Evolutionary conservation across 2,329 filamentous ascomycete species (phyloP).

Genomic region (Lithohypha guttulata): DNA sequence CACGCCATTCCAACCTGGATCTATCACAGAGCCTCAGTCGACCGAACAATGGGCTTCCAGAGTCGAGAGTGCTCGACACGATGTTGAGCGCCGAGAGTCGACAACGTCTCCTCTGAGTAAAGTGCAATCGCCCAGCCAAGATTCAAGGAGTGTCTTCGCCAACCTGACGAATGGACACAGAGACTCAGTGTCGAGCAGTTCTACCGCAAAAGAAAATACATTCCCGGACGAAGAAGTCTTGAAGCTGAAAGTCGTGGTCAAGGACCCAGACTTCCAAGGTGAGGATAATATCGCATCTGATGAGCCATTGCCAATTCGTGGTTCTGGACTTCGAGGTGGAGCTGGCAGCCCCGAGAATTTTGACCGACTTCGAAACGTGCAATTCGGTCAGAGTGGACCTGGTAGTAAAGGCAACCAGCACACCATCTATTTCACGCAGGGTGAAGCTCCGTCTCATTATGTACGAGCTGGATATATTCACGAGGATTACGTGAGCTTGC

Average conservation of each 20-base stretch:
- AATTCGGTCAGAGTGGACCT: conserved; percentile 13
- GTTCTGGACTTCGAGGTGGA: conserved; percentile 17
- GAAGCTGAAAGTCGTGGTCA: conserved; percentile 21
- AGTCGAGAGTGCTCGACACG: neutral
- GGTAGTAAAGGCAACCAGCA: conserved; percentile 12
- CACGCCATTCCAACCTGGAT: neutral
- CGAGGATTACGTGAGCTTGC: conserved; percentile 7
- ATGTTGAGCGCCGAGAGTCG: conserved; percentile 5
- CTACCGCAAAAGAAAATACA: conserved; percentile 15
- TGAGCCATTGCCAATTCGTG: conserved; percentile 1
- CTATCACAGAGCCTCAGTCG: conserved; percentile 2
- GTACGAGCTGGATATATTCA: conserved; percentile 5
- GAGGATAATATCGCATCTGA: conserved; percentile 8
- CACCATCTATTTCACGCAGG: conserved; percentile 19
- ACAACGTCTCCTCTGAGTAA: conserved; percentile 5
- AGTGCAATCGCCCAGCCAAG: conserved; percentile 8
- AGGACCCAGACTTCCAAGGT: conserved; percentile 11
- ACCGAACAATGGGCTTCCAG: conserved; percentile 6
- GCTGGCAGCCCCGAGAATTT: conserved; percentile 19
- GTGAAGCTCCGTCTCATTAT: conserved; percentile 9
- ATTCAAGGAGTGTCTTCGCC: neutral
- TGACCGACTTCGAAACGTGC: conserved; percentile 12
- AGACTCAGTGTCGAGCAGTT: conserved; percentile 8
- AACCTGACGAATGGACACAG: conserved; percentile 8
- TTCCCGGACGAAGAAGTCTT: conserved; percentile 21